Evolutionary conservation across 2,329 filamentous ascomycete species (phyloP).

Genomic region (Nemania sp.): DNA sequence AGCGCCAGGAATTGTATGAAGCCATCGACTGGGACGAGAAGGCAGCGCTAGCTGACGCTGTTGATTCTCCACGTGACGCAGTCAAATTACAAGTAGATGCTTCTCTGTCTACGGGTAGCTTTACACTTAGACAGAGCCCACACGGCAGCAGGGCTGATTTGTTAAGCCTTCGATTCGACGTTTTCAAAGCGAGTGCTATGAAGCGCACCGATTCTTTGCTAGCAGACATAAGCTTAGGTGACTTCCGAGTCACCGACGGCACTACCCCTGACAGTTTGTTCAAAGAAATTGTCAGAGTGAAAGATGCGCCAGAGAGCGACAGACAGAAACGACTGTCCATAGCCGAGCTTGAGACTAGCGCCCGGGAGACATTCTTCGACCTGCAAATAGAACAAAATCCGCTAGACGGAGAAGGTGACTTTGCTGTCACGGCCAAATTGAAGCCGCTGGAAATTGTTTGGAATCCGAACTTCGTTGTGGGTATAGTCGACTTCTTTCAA

Average conservation of each 20-base stretch:
- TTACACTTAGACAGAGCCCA: slow-evolving; percentile 88
- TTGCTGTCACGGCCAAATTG: slow-evolving; percentile 88
- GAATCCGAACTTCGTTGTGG: slow-evolving; percentile 93
- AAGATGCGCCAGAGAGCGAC: slow-evolving; percentile 75
- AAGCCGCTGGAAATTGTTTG: slow-evolving; percentile 98
- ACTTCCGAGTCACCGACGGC: slow-evolving; percentile 93
- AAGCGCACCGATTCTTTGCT: slow-evolving; percentile 93
- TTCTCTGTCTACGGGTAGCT: slow-evolving; percentile 94
- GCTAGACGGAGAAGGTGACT: slow-evolving; percentile 90
- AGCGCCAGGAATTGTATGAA: slow-evolving; percentile 95
- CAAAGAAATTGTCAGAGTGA: slow-evolving; percentile 95
- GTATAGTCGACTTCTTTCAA: slow-evolving; percentile 94
- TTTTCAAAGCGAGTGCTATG: slow-evolving; percentile 89
- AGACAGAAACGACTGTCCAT: slow-evolving; percentile 64
- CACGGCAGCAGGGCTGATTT: slow-evolving; percentile 84
- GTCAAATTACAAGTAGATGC: slow-evolving; percentile 94
- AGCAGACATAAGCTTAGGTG: slow-evolving; percentile 88
- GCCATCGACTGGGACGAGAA: slow-evolving; percentile 99
- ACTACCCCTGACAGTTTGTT: slow-evolving; percentile 92
- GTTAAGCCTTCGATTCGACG: slow-evolving; percentile 91
- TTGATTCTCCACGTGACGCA: slow-evolving; percentile 90
- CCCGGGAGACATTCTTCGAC: slow-evolving; percentile 86
- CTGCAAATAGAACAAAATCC: slow-evolving; percentile 95
- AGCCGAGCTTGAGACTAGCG: slow-evolving; percentile 63
- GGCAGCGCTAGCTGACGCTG: slow-evolving; percentile 84